These are phyloP conservation scores for Diplodia scrobiculata DNA, from an alignment of 2,329 filamentous ascomycete genomes.

Conservation along the genomic window DNA sequence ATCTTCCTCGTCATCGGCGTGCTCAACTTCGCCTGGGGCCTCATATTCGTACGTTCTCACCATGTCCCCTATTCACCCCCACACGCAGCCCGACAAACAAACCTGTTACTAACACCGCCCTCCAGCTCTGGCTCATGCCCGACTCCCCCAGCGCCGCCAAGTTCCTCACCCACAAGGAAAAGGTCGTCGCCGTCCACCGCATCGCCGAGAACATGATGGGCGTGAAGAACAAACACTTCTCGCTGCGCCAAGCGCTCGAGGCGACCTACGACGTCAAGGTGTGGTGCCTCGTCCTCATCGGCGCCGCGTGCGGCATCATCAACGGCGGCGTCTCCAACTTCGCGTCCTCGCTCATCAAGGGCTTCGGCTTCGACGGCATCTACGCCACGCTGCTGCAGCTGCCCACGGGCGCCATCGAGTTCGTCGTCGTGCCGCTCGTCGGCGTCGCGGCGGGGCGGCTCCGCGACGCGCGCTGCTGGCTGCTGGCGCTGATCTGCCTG, in stretches of 20 bases:
- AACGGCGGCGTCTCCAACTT: conserved; percentile 58
- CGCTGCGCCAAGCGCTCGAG: conserved; percentile 45
- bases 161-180: conserved; percentile 45
- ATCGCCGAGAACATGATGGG: conserved; percentile 48
- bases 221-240: conserved; percentile 47
- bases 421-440: conserved; percentile 44
- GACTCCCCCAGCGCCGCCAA: conserved; percentile 43
- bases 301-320: conserved; percentile 51
- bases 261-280: conserved; percentile 47
- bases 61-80: not conserved
- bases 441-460: conserved; percentile 42
- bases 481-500: conserved; percentile 46
- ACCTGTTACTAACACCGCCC: too few species aligned
- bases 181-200: conserved; percentile 46
- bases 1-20: conserved; percentile 46
- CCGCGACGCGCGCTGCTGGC: conserved; percentile 38
- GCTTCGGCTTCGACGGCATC: conserved; percentile 49
- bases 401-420: conserved; percentile 50
- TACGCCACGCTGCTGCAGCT: conserved; percentile 49
- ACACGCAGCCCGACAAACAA: too few species aligned
- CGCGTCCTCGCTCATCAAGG: conserved; percentile 50
- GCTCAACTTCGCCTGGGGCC: conserved; percentile 43
- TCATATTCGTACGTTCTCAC: conserved; percentile 35
- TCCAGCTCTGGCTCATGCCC: conserved; percentile 41
- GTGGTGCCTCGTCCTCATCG: conserved; percentile 47